Conservation (phyloP, 208 protist genomes). For the Novymonas esmeraldas region DNA sequence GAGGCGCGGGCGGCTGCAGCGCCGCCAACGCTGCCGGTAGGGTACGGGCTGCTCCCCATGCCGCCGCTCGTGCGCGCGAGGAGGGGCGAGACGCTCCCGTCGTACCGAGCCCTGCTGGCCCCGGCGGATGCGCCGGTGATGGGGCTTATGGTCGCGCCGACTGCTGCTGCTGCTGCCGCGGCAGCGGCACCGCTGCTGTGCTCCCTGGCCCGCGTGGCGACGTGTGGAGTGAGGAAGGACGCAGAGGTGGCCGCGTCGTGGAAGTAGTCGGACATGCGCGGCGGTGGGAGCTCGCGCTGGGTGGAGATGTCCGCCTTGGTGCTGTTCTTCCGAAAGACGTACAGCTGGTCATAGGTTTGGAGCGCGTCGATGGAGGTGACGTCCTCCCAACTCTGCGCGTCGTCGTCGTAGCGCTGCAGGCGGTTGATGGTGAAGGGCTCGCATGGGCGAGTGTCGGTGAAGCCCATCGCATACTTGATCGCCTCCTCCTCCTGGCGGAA, state of each 20-base stretch:
- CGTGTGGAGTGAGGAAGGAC: not conserved
- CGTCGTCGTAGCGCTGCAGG: conserved; percentile 76
- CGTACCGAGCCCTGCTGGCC: conserved; percentile 3
- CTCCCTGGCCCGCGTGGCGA: not conserved
- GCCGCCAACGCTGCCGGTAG: not conserved
- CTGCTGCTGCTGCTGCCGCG: too few relatives aligned
- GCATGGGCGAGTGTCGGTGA: conserved; percentile 47
- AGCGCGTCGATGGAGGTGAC: conserved; percentile 42
- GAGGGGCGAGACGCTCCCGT: conserved; percentile 8
- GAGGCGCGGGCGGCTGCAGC: conserved; percentile 1
- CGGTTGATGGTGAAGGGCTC: conserved; percentile 78
- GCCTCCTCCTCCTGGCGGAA: conserved; percentile 72
- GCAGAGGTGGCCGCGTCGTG: not conserved
- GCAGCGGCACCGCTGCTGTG: not conserved
- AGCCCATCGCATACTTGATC: conserved; percentile 43
- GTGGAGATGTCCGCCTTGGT: conserved; percentile 77
- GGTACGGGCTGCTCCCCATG: conserved; percentile 18
- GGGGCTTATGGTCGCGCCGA: not conserved
- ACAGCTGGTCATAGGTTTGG: conserved; percentile 78
- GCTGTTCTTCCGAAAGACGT: conserved; percentile 79
- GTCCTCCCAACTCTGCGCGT: conserved; percentile 66
- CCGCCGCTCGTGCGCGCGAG: not conserved
- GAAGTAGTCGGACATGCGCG: conserved; percentile 56
- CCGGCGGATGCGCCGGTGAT: not conserved
- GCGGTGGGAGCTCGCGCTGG: conserved; percentile 71